Percentiles rank a stretch among this genome's conserved stretches.
Conservation (phyloP, 208 protist species). For the Kentomonas sorsogonicus region DNA sequence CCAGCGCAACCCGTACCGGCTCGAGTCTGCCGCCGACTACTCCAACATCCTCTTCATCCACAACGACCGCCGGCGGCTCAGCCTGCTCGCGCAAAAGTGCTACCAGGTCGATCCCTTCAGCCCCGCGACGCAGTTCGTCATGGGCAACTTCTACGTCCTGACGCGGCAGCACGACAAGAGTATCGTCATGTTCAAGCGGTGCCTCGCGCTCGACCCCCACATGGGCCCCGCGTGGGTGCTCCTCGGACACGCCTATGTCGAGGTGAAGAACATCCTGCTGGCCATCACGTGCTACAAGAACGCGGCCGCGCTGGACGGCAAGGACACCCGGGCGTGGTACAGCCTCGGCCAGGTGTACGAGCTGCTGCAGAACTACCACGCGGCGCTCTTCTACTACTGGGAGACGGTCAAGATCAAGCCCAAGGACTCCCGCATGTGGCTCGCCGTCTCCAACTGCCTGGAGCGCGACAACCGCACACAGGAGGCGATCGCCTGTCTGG, state of each 20-base stretch:
- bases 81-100: constrained; percentile 89
- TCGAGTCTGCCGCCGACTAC: constrained; percentile 93
- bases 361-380: constrained; percentile 91
- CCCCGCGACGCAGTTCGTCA: constrained; percentile 95
- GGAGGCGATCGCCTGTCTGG: constrained; percentile 70
- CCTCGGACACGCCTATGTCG: constrained; percentile 96
- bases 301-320: constrained; percentile 90
- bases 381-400: constrained; percentile 96
- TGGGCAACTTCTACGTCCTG: constrained; percentile 97
- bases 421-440: constrained; percentile 94
- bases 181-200: constrained; percentile 93
- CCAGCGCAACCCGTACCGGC: constrained; percentile 77
- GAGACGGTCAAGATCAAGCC: constrained; percentile 91
- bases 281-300: constrained; percentile 95
- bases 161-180: constrained; percentile 93
- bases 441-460: constrained; percentile 72
- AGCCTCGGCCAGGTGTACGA: constrained; percentile 97
- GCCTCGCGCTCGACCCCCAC: constrained; percentile 77
- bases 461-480: constrained; percentile 61
- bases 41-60: constrained; percentile 97
- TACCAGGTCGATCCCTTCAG: constrained; percentile 92
- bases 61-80: constrained; percentile 79
- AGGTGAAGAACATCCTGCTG: constrained; percentile 92
- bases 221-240: constrained; percentile 95
- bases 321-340: constrained; percentile 96